Evolutionary conservation across 1,284 basidiomycete species (phyloP).

Genomic region (Tylopilus sp.): DNA sequence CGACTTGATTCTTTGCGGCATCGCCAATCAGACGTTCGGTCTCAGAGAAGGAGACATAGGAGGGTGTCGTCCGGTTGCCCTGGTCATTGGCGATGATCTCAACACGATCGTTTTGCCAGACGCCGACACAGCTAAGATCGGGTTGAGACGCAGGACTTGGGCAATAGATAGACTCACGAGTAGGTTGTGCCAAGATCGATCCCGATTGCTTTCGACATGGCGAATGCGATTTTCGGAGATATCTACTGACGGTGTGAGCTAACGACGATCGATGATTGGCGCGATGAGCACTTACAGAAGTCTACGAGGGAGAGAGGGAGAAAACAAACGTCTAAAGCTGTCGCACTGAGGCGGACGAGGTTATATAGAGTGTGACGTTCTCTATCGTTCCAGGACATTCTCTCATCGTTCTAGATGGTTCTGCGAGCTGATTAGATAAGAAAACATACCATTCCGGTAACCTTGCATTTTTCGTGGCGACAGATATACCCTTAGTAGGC

Average conservation of each 20-base stretch:
- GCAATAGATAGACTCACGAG: conserved; percentile 50
- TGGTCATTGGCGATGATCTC: conserved; percentile 98
- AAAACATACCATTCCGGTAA: conserved; percentile 13
- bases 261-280: neutral
- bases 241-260: conserved; percentile 2
- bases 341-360: conserved; percentile 2
- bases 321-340: conserved; percentile 13
- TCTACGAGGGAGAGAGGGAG: conserved; percentile 9
- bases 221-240: conserved; percentile 4
- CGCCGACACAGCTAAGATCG: conserved; percentile 72
- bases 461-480: neutral
- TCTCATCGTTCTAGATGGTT: conserved; percentile 36
- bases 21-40: conserved; percentile 93
- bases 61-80: conserved; percentile 95
- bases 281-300: conserved; percentile 17
- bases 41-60: conserved; percentile 91
- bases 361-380: conserved; percentile 38
- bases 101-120: conserved; percentile 98
- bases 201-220: conserved; percentile 82
- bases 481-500: conserved; percentile 1
- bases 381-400: conserved; percentile 39
- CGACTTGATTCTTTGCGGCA: conserved; percentile 94
- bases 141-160: neutral
- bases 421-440: conserved; percentile 35
- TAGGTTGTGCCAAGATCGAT: conserved; percentile 89